Percentiles rank a stretch among this genome's conserved stretches.
Conservation (phyloP, 1,139 yeast species). For the Wickerhamomyces sp. region DNA sequence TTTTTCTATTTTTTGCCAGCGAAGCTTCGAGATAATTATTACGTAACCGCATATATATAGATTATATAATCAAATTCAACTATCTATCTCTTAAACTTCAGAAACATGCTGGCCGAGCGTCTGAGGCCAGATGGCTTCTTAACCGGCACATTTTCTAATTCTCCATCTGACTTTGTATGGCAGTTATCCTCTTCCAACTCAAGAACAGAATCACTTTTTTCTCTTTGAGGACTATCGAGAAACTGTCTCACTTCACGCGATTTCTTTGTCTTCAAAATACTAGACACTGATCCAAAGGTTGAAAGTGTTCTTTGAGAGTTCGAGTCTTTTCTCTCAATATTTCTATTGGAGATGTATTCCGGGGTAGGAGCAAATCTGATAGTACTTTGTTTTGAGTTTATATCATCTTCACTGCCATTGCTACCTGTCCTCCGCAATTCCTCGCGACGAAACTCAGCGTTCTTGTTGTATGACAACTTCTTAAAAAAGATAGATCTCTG, state of each 20-base stretch:
- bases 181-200: neutral
- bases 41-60: neutral
- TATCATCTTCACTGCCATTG: neutral
- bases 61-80: no score
- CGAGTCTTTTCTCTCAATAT: neutral
- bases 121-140: no score
- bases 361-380: conserved; percentile 13
- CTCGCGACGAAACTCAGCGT: no score
- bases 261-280: conserved; percentile 1
- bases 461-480: conserved; percentile 1
- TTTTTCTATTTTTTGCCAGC: neutral
- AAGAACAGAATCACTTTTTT: neutral
- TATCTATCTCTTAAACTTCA: neutral
- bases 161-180: neutral
- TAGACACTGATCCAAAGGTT: neutral
- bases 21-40: neutral
- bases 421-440: no score
- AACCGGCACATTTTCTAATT: neutral
- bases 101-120: neutral
- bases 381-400: conserved; percentile 1
- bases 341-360: conserved; percentile 3
- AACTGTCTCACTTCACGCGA: no score
- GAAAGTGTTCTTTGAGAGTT: neutral
- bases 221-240: no score
- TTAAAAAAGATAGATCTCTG: conserved; percentile 3